A percentile compares a stretch with the other conserved stretches of the same genome.
These are phyloP conservation scores for Symbiotaphrina buchneri DNA, from an alignment of 495 filamentous ascomycete genomes.

Conservation along the genomic window DNA sequence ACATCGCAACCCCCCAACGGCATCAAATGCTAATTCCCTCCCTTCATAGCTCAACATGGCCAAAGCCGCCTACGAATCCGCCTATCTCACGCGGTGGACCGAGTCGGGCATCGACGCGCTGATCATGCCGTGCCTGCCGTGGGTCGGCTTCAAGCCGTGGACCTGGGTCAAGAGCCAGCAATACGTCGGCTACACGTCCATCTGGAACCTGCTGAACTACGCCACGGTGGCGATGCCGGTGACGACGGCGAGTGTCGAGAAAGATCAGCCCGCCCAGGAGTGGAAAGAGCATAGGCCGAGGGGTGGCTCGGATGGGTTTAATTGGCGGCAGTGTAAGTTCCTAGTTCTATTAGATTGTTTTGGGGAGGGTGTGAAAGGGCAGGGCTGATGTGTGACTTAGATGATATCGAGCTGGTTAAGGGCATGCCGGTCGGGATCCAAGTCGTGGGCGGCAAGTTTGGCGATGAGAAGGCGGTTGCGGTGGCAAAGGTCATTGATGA, in stretches of 20 bases:
- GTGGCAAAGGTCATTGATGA: conserved; percentile 12
- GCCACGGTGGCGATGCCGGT: conserved; percentile 22
- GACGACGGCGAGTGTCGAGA: conserved; percentile 18
- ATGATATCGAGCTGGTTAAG: conserved; percentile 23
- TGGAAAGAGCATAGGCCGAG: conserved; percentile 12
- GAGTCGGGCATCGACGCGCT: conserved; percentile 19
- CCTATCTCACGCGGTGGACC: conserved; percentile 16
- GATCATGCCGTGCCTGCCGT: too few relatives aligned
- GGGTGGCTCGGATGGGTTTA: conserved; percentile 12
- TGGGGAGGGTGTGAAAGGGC: neutral
- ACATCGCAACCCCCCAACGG: conserved; percentile 22
- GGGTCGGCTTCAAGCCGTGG: conserved; percentile 20
- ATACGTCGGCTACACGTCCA: conserved; percentile 14
- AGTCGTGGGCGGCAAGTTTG: conserved; percentile 20
- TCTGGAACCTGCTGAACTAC: conserved; percentile 21
- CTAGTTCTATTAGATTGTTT: neutral
- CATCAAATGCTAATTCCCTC: conserved; percentile 17
- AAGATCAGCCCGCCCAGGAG: conserved; percentile 14
- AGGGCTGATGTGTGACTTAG: neutral
- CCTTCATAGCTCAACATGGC: conserved; percentile 9
- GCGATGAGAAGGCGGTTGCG: conserved; percentile 23
- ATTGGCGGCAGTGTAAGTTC: neutral
- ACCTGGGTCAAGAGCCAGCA: conserved; percentile 13
- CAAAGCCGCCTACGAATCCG: conserved; percentile 14
- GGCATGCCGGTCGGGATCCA: conserved; percentile 25